A percentile compares a stretch with the other conserved stretches of the same genome.
Conservation (phyloP, 495 filamentous ascomycete genomes). For the Aspergillus cavernicola region DNA sequence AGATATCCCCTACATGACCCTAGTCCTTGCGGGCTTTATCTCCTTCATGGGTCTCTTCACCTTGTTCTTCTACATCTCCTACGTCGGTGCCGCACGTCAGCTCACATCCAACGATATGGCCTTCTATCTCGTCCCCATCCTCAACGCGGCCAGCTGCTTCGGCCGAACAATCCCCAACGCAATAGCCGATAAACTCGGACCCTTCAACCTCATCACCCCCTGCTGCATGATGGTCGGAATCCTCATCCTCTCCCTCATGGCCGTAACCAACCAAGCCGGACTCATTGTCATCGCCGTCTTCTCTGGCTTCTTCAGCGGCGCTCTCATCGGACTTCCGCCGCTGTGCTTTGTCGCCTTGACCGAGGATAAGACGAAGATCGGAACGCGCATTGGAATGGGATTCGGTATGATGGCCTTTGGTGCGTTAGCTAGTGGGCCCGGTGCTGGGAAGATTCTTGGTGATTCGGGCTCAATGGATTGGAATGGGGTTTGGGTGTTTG, state of each 20-base stretch:
- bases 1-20: conserved; percentile 29
- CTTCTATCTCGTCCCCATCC: conserved; percentile 31
- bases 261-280: conserved; percentile 41
- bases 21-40: conserved; percentile 20
- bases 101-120: conserved; percentile 17
- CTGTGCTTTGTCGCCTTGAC: conserved; percentile 27
- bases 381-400: conserved; percentile 9
- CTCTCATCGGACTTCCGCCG: conserved; percentile 30
- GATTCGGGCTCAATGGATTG: background rate
- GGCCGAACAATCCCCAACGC: conserved; percentile 71
- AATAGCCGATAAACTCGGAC: conserved; percentile 65
- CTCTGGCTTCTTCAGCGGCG: conserved; percentile 38
- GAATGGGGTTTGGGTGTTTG: conserved; percentile 7
- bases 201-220: conserved; percentile 68
- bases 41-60: conserved; percentile 6
- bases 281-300: conserved; percentile 29
- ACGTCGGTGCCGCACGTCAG: background rate
- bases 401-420: conserved; percentile 8
- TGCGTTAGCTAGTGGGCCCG: background rate
- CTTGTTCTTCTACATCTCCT: conserved; percentile 12
- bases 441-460: conserved; percentile 1
- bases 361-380: conserved; percentile 8
- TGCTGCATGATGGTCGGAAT: conserved; percentile 57
- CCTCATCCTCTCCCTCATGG: conserved; percentile 62
- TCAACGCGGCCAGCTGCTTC: conserved; percentile 42